phyloP scores from a whole-genome alignment of 176 grass and related monocot species.

The Carex cristatella region DNA sequence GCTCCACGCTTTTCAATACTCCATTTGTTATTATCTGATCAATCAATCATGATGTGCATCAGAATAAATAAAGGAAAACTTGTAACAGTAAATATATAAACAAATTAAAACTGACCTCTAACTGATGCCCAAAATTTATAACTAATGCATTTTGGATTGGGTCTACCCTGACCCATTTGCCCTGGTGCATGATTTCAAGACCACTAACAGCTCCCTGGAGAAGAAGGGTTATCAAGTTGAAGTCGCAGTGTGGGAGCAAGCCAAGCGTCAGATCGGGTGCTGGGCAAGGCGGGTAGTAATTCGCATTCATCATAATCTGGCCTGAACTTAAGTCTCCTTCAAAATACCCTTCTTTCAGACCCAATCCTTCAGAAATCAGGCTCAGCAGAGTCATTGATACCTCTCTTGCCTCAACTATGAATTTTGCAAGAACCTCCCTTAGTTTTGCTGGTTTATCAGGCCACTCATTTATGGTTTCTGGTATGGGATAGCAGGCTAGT shows the following conservation, averaged over 20 bases:
- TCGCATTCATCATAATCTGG: slow-evolving; percentile 47
- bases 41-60: background rate
- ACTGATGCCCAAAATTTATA: slow-evolving; percentile 60
- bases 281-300: slow-evolving; percentile 57
- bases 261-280: slow-evolving; percentile 57
- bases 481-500: slow-evolving; percentile 42
- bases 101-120: slow-evolving; percentile 34
- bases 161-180: slow-evolving; percentile 37
- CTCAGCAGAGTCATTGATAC: slow-evolving; percentile 50
- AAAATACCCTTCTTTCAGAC: slow-evolving; percentile 46
- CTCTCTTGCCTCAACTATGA: slow-evolving; percentile 31
- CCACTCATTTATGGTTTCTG: slow-evolving; percentile 27
- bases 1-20: slow-evolving; percentile 54
- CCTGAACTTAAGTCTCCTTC: slow-evolving; percentile 39
- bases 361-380: slow-evolving; percentile 56
- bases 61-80: background rate
- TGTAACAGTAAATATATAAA: background rate
- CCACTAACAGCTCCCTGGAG: slow-evolving; percentile 41
- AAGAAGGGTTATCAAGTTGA: slow-evolving; percentile 56
- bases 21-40: background rate
- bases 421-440: slow-evolving; percentile 29
- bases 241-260: slow-evolving; percentile 64
- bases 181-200: slow-evolving; percentile 43
- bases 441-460: slow-evolving; percentile 49
- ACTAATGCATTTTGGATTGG: slow-evolving; percentile 39